A percentile compares a stretch with the other conserved stretches of the same genome.
These are phyloP conservation scores for Penicillium paradoxum DNA, from an alignment of 495 filamentous ascomycete genomes.

Conservation along the genomic window DNA sequence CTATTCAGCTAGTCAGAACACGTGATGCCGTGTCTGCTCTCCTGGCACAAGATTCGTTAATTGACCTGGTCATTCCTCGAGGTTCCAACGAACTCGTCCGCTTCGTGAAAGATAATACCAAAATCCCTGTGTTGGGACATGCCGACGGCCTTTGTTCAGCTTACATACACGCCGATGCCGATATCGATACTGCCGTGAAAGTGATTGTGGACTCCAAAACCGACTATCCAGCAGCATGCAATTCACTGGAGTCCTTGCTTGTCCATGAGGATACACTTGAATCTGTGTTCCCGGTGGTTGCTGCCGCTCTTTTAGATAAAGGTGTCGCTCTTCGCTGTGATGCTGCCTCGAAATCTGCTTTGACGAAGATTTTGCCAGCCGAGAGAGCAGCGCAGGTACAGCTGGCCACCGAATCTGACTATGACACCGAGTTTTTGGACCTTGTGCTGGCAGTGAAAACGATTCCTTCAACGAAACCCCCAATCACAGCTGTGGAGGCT, in stretches of 20 bases:
- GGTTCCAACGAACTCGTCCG: slow-evolving; percentile 91
- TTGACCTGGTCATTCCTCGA: slow-evolving; percentile 93
- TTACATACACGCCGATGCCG: slow-evolving; percentile 79
- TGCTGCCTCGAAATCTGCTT: slow-evolving; percentile 52
- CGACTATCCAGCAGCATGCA: slow-evolving; percentile 95
- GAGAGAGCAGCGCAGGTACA: slow-evolving; percentile 48
- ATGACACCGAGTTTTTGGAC: slow-evolving; percentile 82
- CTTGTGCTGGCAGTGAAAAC: slow-evolving; percentile 81
- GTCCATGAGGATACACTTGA: slow-evolving; percentile 68
- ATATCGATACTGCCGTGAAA: slow-evolving; percentile 62
- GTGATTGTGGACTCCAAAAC: slow-evolving; percentile 90
- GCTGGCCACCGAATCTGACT: slow-evolving; percentile 65
- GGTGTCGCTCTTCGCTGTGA: slow-evolving; percentile 88
- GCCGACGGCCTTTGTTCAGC: slow-evolving; percentile 91
- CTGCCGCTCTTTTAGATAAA: slow-evolving; percentile 62
- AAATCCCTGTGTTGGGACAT: slow-evolving; percentile 94
- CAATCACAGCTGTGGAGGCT: slow-evolving; percentile 46
- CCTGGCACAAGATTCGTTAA: slow-evolving; percentile 73
- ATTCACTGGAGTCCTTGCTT: slow-evolving; percentile 82
- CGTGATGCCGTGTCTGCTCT: slow-evolving; percentile 83
- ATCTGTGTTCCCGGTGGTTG: slow-evolving; percentile 66
- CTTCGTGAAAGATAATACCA: slow-evolving; percentile 82
- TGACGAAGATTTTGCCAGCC: slow-evolving; percentile 37
- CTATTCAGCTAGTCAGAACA: slow-evolving; percentile 89
- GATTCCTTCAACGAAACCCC: slow-evolving; percentile 42